Percentiles rank a stretch among this genome's conserved stretches.
These are phyloP conservation scores for Pugionium dolabratum DNA, from an alignment of 345 rosid genomes.

Conservation along the genomic window DNA sequence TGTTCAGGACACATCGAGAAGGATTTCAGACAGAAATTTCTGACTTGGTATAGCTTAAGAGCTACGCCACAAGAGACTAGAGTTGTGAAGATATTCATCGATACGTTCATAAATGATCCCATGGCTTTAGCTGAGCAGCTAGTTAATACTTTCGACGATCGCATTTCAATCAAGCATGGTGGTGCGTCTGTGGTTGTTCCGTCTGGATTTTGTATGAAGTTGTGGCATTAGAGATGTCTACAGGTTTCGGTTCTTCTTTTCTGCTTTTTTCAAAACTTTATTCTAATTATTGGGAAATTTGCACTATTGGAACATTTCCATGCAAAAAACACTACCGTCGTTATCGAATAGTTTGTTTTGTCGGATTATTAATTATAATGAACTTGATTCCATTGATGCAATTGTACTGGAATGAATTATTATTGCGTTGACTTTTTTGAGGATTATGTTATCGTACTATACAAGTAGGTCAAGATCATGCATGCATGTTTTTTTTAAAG, in stretches of 20 bases:
- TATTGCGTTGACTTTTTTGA: not conserved
- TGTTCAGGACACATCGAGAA: slow-evolving; percentile 88
- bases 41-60: slow-evolving; percentile 92
- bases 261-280: slow-evolving; percentile 19
- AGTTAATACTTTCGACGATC: slow-evolving; percentile 73
- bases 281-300: slow-evolving; percentile 28
- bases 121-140: slow-evolving; percentile 93
- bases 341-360: slow-evolving; percentile 16
- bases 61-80: slow-evolving; percentile 81
- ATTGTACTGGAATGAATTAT: not conserved
- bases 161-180: slow-evolving; percentile 54
- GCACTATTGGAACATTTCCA: slow-evolving; percentile 44
- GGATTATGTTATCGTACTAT: too few relatives aligned
- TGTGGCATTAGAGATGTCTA: slow-evolving; percentile 62
- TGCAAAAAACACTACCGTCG: slow-evolving; percentile 30
- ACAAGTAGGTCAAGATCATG: too few relatives aligned
- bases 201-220: slow-evolving; percentile 93
- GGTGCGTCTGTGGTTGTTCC: slow-evolving; percentile 62
- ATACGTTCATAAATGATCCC: slow-evolving; percentile 74
- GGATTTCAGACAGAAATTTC: slow-evolving; percentile 90
- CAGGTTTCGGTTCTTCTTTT: not conserved
- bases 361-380: slow-evolving; percentile 22
- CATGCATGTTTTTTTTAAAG: too few relatives aligned
- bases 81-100: slow-evolving; percentile 81
- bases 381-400: slow-evolving; percentile 20